Conservation (phyloP, 352 stramenopile species). For the Thraustochytrium striatum region DNA sequence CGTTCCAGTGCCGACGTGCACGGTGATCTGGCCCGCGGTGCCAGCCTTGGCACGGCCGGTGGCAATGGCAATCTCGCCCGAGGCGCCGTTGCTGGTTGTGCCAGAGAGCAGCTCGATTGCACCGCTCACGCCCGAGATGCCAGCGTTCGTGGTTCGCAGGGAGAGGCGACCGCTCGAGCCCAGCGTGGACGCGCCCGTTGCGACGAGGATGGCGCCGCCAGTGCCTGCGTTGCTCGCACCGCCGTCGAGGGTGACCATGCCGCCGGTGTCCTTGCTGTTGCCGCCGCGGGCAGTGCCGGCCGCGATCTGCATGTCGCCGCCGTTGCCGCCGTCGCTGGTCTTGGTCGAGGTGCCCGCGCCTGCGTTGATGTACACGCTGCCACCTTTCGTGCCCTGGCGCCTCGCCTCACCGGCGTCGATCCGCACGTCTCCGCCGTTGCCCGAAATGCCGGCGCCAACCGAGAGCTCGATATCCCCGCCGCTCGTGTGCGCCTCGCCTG, state of each 20-base stretch:
- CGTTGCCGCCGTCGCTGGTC: constrained; percentile 34
- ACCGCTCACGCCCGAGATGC: constrained; percentile 59
- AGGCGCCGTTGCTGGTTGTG: constrained; percentile 44
- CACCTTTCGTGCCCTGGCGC: neutral
- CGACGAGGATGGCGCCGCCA: constrained; percentile 47
- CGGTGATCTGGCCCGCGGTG: constrained; percentile 63
- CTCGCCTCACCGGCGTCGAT: constrained; percentile 44
- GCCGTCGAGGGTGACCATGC: constrained; percentile 58
- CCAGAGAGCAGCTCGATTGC: constrained; percentile 51
- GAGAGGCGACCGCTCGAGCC: constrained; percentile 23
- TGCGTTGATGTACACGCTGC: constrained; percentile 18
- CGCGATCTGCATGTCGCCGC: constrained; percentile 34
- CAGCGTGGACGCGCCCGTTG: neutral
- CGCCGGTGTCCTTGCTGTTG: constrained; percentile 2
- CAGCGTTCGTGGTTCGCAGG: constrained; percentile 34
- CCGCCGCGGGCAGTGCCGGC: constrained; percentile 58
- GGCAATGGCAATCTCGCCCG: constrained; percentile 59
- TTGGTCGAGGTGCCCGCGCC: constrained; percentile 49
- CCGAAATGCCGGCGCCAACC: constrained; percentile 53
- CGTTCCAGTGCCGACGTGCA: constrained; percentile 66
- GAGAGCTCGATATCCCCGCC: constrained; percentile 59
- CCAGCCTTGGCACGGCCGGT: constrained; percentile 60
- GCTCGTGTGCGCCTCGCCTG: constrained; percentile 54
- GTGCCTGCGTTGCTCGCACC: constrained; percentile 54
- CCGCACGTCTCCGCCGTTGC: constrained; percentile 56